Percentiles rank a stretch among this genome's conserved stretches.
Evolutionary conservation across 148 eudicot species (phyloP).

Genomic region (Bassia scoparia): DNA sequence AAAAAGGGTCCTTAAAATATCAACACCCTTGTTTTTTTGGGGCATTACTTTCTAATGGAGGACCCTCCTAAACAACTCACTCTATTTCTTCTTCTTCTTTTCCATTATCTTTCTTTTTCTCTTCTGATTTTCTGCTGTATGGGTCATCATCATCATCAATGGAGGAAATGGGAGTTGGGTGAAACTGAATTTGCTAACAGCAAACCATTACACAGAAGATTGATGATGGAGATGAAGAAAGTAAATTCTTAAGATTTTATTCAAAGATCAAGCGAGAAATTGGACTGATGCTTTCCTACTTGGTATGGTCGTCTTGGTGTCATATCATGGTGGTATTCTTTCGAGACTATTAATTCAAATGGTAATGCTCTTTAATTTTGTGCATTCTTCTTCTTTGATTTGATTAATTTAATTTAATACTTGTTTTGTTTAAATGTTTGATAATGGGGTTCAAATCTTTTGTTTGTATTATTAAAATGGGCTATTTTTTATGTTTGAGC

Average conservation of each 20-base stretch:
- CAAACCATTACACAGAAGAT: conserved; percentile 29
- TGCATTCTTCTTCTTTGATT: too few relatives aligned
- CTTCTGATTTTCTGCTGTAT: conserved; percentile 17
- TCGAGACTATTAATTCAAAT: conserved; percentile 69
- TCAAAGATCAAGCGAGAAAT: conserved; percentile 55
- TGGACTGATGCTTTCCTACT: conserved; percentile 94
- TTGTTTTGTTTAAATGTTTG: too few relatives aligned
- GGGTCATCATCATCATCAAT: conserved; percentile 14
- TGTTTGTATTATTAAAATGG: too few relatives aligned
- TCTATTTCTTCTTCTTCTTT: conserved; percentile 2
- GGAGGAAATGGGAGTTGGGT: conserved; percentile 22
- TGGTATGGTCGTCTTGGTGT: conserved; percentile 85
- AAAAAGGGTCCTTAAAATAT: background rate
- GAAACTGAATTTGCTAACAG: conserved; percentile 14
- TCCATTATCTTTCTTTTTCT: conserved; percentile 3
- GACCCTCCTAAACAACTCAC: conserved; percentile 3
- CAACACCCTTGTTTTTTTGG: background rate
- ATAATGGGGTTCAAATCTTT: too few relatives aligned
- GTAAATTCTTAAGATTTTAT: conserved; percentile 46
- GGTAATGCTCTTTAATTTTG: conserved; percentile 33
- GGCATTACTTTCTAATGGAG: background rate
- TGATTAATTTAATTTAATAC: too few relatives aligned
- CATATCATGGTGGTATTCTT: conserved; percentile 66
- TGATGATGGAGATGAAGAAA: conserved; percentile 12
- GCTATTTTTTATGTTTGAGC: too few relatives aligned